Evolutionary conservation across 257 asterid species (phyloP).

Genomic region (Nicotiana tabacum): DNA sequence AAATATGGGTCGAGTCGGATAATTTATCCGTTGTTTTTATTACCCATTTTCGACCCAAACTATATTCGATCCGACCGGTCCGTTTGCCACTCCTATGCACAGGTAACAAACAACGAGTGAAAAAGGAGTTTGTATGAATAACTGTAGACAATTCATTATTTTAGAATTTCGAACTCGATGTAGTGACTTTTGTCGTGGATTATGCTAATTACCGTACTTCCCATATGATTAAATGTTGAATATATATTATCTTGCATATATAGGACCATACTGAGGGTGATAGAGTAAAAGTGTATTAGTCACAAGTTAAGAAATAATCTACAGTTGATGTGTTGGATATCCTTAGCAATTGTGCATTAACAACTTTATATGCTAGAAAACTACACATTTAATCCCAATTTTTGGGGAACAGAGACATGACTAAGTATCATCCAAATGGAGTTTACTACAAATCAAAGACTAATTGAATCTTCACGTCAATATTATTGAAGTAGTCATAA

Average conservation of each 20-base stretch:
- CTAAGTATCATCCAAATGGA: not conserved
- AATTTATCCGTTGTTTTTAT: too few relatives aligned
- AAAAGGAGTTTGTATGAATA: not conserved
- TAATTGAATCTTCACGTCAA: not conserved
- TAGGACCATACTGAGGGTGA: not conserved
- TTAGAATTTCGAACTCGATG: slow-evolving; percentile 10
- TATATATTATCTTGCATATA: not conserved
- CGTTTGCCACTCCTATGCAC: too few relatives aligned
- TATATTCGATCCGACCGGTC: too few relatives aligned
- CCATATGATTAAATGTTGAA: slow-evolving; percentile 11
- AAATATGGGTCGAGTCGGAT: too few relatives aligned
- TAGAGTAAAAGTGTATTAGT: not conserved
- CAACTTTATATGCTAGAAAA: not conserved
- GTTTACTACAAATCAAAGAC: not conserved
- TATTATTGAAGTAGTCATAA: slow-evolving; percentile 11
- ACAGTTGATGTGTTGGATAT: not conserved
- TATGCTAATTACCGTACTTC: slow-evolving; percentile 17
- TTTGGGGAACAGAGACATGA: not conserved
- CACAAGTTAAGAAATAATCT: not conserved
- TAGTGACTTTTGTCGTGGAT: slow-evolving; percentile 30
- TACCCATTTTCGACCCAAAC: too few relatives aligned
- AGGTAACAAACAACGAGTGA: too few relatives aligned
- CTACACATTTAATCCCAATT: not conserved
- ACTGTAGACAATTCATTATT: not conserved
- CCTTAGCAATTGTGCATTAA: not conserved